Percentiles rank a stretch among this genome's conserved stretches.
phyloP scores from a whole-genome alignment of 176 grass and related monocot species.

The Bonia amplexicaulis region DNA sequence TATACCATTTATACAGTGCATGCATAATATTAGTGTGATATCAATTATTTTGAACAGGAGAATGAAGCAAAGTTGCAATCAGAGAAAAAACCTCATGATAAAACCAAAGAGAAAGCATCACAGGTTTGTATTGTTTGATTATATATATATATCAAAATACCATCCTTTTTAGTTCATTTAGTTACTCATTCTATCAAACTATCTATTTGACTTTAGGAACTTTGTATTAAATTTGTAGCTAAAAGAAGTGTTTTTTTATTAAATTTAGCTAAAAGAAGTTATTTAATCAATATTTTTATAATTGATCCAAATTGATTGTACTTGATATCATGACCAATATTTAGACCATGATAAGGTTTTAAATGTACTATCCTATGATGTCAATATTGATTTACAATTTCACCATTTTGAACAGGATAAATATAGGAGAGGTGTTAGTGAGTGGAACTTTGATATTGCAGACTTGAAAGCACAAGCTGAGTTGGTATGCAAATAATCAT shows the following conservation, averaged over 20 bases:
- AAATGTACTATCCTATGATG: neutral
- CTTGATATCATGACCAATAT: neutral
- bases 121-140: constrained; percentile 40
- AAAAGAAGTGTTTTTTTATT: neutral
- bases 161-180: neutral
- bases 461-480: constrained; percentile 78
- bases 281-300: neutral
- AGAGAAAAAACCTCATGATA: constrained; percentile 52
- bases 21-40: neutral
- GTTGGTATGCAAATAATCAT: constrained; percentile 33
- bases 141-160: neutral
- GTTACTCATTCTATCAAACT: neutral
- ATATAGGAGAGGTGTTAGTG: constrained; percentile 79
- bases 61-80: constrained; percentile 71
- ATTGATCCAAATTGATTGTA: neutral
- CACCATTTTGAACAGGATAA: constrained; percentile 44
- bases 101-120: constrained; percentile 66
- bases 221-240: too few relatives aligned
- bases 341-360: neutral
- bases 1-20: neutral
- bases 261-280: neutral
- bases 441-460: constrained; percentile 87
- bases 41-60: constrained; percentile 37
- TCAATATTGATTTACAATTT: neutral
- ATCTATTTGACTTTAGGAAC: neutral